These are phyloP conservation scores for Mrakia frigida DNA, from an alignment of 768 basidiomycete genomes.

Conservation along the genomic window DNA sequence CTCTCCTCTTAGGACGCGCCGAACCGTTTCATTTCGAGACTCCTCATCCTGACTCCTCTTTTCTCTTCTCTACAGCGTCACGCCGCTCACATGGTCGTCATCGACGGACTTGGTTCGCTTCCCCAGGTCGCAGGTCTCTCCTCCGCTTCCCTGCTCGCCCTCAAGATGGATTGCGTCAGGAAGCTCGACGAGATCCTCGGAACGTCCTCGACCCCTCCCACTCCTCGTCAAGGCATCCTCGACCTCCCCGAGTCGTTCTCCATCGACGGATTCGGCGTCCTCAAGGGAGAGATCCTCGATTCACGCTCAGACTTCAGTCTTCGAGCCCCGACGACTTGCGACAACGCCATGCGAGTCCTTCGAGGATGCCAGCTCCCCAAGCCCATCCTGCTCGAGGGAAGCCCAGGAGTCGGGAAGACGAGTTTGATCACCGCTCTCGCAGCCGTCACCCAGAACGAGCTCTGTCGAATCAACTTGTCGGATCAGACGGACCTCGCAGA, in stretches of 20 bases:
- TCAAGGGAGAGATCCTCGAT: constrained; percentile 53
- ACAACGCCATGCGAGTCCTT: constrained; percentile 80
- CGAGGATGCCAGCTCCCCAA: constrained; percentile 84
- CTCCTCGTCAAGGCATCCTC: constrained; percentile 22
- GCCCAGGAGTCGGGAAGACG: constrained; percentile 97
- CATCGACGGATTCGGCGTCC: constrained; percentile 69
- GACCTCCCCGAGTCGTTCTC: constrained; percentile 46
- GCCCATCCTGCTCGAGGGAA: constrained; percentile 91
- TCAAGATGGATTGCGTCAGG: constrained; percentile 57
- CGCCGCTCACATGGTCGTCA: constrained; percentile 83
- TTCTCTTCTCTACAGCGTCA: constrained; percentile 60
- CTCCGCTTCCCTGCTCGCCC: constrained; percentile 52
- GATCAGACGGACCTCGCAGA: constrained; percentile 97
- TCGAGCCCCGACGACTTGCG: constrained; percentile 76
- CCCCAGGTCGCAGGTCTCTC: constrained; percentile 68
- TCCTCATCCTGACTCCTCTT: background rate
- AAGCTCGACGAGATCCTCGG: constrained; percentile 54
- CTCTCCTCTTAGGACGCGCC: too few species aligned
- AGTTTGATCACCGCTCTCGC: constrained; percentile 85
- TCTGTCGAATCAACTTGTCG: constrained; percentile 93
- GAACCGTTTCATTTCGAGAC: background rate
- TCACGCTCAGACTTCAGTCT: constrained; percentile 60
- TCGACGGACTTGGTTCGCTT: constrained; percentile 80
- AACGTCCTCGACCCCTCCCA: background rate
- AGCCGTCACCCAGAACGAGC: constrained; percentile 64